Evolutionary conservation across 1,139 yeast genomes (phyloP).

Genomic region (Suhomyces guaymorum): DNA sequence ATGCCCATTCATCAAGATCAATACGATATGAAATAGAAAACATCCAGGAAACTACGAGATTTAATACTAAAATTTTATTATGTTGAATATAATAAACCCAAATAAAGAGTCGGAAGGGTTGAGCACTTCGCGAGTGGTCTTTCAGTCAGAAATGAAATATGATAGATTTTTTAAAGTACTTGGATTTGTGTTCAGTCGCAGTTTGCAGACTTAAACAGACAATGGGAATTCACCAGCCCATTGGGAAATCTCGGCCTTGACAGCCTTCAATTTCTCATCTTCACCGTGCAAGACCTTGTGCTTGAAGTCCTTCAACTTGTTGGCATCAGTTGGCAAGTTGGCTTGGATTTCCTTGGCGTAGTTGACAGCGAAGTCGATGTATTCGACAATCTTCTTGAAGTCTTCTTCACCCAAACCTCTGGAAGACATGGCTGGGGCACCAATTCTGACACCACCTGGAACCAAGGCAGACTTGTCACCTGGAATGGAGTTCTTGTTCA

Average conservation of each 20-base stretch:
- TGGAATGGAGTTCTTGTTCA: conserved; percentile 96
- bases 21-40: too few relatives aligned
- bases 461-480: conserved; percentile 97
- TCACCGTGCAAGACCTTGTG: conserved; percentile 70
- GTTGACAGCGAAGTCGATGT: conserved; percentile 81
- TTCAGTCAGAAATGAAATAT: conserved; percentile 11
- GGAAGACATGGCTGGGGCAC: conserved; percentile 98
- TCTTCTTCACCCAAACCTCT: conserved; percentile 92
- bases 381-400: conserved; percentile 76
- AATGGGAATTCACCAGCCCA: conserved; percentile 97
- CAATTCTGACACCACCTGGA: conserved; percentile 97
- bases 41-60: background rate
- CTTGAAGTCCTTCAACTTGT: conserved; percentile 93
- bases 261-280: conserved; percentile 58
- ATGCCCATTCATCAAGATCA: too few relatives aligned
- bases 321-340: conserved; percentile 78
- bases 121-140: conserved; percentile 11
- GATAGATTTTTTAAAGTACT: too few relatives aligned
- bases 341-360: conserved; percentile 77
- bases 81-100: conserved; percentile 15
- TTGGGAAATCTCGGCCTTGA: conserved; percentile 76
- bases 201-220: conserved; percentile 63
- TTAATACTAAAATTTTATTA: conserved; percentile 9
- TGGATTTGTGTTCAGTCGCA: too few relatives aligned
- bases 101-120: conserved; percentile 12